Base-by-base conservation (phyloP, 352 stramenopile species). In the Globisporangium cylindrosporum region DNA sequence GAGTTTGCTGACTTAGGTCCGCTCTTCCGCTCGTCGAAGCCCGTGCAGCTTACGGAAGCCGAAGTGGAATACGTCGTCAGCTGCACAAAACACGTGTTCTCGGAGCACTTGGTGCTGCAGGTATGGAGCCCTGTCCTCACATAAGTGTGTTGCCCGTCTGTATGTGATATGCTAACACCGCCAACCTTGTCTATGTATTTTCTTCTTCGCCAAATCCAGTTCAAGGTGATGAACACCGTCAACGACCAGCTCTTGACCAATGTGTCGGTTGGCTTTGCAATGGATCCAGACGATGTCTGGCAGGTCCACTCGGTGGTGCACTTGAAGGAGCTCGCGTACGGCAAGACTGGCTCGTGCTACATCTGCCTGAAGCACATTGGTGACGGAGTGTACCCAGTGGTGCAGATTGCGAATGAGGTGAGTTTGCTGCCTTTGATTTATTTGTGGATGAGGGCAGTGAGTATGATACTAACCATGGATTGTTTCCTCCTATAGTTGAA, bases 11-110 rank as follows among this genome's bases (percentile, higher is more conserved):
- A 90, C 43, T 80, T 99, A 49, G 97, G 97, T 29, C 77, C 89
- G 12, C 82, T 99, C 25, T 98, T 99, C 84, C 86, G 93, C 59
- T 98, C 92, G 46, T 94, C 93, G 20, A 76, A 86, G 63, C 86
- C 95, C 9, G 80, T 98, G 20, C 81, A 94, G 69, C 84, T 99
- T 60, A 99, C 97, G 4, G 97, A 99, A 76, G 90, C 85, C 15
- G 97, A 99, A 76, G 98, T 96, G 4, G 97, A 99, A 86, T 99
- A 99, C 76, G 91, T 98, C 48, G 97, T 99, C 38, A 90, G 81
- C 67, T 98, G 93, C 73, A 91, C 94, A 59, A 99, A 99, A 80
- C 97, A 99, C 75, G 92, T 99, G 49, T 99, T 99, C 59, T 75
- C 91, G 22, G 77, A 95, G 48, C 94, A 99, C 77, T 84, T 99